These are phyloP conservation scores for Castanea sativa DNA, from an alignment of 306 rosid genomes.

Conservation along the genomic window DNA sequence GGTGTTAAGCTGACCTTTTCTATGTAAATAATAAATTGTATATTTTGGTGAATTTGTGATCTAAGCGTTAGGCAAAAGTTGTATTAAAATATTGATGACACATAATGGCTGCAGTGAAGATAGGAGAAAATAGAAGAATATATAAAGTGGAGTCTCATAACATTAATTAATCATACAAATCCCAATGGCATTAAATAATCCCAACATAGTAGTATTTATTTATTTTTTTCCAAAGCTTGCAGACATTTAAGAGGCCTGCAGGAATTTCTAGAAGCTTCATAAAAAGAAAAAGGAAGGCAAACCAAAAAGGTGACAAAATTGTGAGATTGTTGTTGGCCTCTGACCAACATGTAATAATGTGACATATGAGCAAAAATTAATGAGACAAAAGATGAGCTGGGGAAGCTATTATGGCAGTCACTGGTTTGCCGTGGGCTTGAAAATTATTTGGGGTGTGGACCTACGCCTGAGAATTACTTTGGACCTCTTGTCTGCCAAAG, in stretches of 20 bases:
- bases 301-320: background rate
- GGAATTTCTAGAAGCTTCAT: background rate
- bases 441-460: background rate
- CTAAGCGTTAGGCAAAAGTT: too few relatives aligned
- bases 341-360: background rate
- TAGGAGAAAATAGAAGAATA: too few relatives aligned
- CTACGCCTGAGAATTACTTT: background rate
- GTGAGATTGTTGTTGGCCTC: background rate
- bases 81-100: too few relatives aligned
- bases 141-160: background rate
- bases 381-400: background rate
- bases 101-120: too few relatives aligned
- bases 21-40: too few relatives aligned
- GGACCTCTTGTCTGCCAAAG: slow-evolving; percentile 5
- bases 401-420: background rate
- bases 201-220: background rate
- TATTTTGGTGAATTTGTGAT: too few relatives aligned
- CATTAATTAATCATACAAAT: background rate
- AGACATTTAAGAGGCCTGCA: background rate
- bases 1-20: too few relatives aligned
- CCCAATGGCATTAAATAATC: background rate
- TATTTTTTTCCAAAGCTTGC: background rate
- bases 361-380: background rate
- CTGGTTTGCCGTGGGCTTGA: background rate
- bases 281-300: background rate